Evolutionary conservation across 345 rosid species (phyloP).

Genomic region (Euphorbia tirucalli): DNA sequence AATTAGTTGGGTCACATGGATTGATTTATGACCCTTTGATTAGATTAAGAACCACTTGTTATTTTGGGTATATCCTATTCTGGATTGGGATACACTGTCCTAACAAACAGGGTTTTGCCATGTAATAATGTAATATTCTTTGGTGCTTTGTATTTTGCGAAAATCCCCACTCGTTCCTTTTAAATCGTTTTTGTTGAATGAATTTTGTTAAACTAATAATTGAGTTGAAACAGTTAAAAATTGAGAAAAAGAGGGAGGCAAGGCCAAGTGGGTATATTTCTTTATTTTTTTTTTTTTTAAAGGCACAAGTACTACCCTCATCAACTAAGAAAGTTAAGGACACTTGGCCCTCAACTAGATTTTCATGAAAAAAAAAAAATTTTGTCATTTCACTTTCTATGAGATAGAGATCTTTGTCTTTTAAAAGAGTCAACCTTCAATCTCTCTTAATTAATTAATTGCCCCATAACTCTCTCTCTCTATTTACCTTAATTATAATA

Average conservation of each 20-base stretch:
- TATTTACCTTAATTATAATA: too few species aligned
- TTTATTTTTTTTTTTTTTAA: not conserved
- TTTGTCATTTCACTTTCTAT: slow-evolving; percentile 28
- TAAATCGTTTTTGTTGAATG: too few species aligned
- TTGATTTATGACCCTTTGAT: slow-evolving; percentile 5
- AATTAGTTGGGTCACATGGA: slow-evolving; percentile 4
- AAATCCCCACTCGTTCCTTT: not conserved
- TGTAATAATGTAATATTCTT: not conserved
- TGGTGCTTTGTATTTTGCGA: slow-evolving; percentile 6
- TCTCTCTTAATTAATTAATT: slow-evolving; percentile 4
- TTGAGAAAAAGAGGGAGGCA: not conserved
- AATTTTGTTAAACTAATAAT: not conserved
- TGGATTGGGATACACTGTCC: not conserved
- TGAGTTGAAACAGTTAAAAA: not conserved
- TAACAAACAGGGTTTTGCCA: not conserved
- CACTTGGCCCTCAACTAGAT: slow-evolving; percentile 19
- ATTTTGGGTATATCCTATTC: not conserved
- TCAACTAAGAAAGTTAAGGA: slow-evolving; percentile 22
- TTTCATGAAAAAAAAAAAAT: not conserved
- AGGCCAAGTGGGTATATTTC: not conserved
- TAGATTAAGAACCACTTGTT: not conserved
- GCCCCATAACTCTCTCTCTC: not conserved
- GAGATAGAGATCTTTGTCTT: slow-evolving; percentile 25
- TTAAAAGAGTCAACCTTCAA: slow-evolving; percentile 20
- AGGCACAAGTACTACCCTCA: not conserved